These are phyloP conservation scores for Quillaja saponaria DNA, from an alignment of 306 rosid species.

Conservation along the genomic window DNA sequence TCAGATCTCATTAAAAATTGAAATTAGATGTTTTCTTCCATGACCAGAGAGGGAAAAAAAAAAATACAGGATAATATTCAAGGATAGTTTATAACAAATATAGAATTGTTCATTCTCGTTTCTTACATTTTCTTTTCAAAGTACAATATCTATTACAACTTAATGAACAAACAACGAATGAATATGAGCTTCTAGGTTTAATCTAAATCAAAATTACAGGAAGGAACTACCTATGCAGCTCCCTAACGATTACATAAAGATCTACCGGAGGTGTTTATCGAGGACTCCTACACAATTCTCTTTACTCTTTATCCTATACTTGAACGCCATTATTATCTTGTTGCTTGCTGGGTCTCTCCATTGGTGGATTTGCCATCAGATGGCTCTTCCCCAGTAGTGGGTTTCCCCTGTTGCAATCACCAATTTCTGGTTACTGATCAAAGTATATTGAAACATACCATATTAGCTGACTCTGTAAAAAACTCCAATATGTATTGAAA, in stretches of 20 bases:
- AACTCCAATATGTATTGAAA: background rate
- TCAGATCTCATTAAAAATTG: too few species aligned
- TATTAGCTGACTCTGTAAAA: background rate
- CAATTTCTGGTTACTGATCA: conserved; percentile 23
- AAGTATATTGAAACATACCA: background rate
- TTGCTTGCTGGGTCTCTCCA: conserved; percentile 41
- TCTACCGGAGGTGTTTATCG: conserved; percentile 11
- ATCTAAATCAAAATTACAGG: conserved; percentile 43
- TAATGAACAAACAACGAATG: conserved; percentile 79
- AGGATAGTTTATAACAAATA: too few species aligned
- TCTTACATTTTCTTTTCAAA: conserved; percentile 30
- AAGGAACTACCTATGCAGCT: conserved; percentile 35
- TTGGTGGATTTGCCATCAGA: conserved; percentile 44
- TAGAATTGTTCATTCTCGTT: too few species aligned
- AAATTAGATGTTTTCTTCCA: too few species aligned
- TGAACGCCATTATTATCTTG: conserved; percentile 55
- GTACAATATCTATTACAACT: conserved; percentile 38
- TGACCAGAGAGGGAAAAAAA: too few species aligned
- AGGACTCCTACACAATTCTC: conserved; percentile 13
- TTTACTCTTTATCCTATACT: conserved; percentile 52
- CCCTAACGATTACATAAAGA: too few species aligned
- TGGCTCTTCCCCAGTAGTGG: conserved; percentile 47
- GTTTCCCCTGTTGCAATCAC: conserved; percentile 63
- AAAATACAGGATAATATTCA: too few species aligned
- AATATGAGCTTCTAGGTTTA: conserved; percentile 40